Conservation (phyloP, 164 flowering plant genomes). For the Warburgia ugandensis region DNA sequence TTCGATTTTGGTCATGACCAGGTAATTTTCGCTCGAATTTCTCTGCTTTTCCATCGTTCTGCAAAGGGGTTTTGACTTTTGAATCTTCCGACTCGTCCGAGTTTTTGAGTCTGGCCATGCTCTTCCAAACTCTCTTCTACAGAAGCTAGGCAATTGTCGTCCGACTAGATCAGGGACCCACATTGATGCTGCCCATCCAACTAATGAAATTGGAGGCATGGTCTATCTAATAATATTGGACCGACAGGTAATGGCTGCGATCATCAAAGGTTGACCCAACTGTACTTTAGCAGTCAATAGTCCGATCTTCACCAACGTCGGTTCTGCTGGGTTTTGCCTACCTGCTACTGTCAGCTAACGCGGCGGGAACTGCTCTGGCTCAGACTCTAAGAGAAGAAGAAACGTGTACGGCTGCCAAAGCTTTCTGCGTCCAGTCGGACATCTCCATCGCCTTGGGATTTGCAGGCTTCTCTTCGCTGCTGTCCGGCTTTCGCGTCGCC, state of each 20-base stretch:
- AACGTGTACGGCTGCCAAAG: conserved; percentile 36
- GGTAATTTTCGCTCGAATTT: conserved; percentile 22
- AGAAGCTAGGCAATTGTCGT: too few species aligned
- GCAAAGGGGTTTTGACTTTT: background rate
- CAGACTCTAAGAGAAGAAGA: conserved; percentile 30
- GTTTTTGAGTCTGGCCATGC: too few species aligned
- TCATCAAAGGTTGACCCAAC: too few species aligned
- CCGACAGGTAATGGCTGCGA: too few species aligned
- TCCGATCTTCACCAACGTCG: too few species aligned
- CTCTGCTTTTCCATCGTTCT: background rate
- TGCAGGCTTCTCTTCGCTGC: conserved; percentile 53
- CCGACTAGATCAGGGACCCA: too few species aligned
- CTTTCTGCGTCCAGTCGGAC: conserved; percentile 64
- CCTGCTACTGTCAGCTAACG: conserved; percentile 54
- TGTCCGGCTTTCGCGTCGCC: conserved; percentile 75
- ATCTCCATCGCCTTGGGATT: conserved; percentile 65
- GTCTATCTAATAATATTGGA: too few species aligned
- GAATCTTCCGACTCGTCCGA: too few species aligned
- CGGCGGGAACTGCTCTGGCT: conserved; percentile 61
- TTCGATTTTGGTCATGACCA: conserved; percentile 94
- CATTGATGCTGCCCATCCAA: too few species aligned
- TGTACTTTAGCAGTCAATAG: too few species aligned
- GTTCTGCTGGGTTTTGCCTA: conserved; percentile 49
- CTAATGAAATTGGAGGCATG: too few species aligned
- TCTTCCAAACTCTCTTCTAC: too few species aligned